Evolutionary conservation across 2,329 filamentous ascomycete genomes (phyloP).

Genomic region (Pseudogymnoascus destructans): DNA sequence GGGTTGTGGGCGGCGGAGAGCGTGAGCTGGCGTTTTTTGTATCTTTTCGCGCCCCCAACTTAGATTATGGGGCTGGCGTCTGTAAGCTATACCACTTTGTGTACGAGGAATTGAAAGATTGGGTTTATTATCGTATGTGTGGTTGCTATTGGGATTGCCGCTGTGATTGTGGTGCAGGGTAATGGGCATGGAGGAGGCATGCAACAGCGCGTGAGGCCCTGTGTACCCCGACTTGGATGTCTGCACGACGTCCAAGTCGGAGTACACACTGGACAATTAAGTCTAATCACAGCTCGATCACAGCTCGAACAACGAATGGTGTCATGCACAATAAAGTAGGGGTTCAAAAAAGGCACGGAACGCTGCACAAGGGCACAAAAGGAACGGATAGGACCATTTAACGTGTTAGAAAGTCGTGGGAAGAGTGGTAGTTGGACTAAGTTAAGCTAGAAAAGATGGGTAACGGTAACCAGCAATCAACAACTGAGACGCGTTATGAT

Average conservation of each 20-base stretch:
- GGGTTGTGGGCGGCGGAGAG: not conserved
- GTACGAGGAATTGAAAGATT: constrained; percentile 8
- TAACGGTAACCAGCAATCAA: constrained; percentile 1
- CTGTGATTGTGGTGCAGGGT: not conserved
- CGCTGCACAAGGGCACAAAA: not conserved
- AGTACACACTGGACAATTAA: not conserved
- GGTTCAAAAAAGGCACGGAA: constrained; percentile 3
- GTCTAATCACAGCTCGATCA: not conserved
- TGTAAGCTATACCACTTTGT: constrained; percentile 8
- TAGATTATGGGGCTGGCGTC: constrained; percentile 6
- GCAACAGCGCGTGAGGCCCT: not conserved
- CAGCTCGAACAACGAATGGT: not conserved
- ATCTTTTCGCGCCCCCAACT: constrained; percentile 3
- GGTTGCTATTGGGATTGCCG: not conserved
- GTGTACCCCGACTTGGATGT: too few relatives aligned
- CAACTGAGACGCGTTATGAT: not conserved
- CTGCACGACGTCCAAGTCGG: not conserved
- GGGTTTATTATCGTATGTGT: not conserved
- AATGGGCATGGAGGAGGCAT: not conserved
- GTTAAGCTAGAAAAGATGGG: not conserved
- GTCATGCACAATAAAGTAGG: constrained; percentile 2
- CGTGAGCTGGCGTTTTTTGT: constrained; percentile 2
- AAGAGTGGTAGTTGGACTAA: not conserved
- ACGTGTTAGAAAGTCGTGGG: not conserved
- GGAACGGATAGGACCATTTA: not conserved